Evolutionary conservation across 305 asterid genomes (phyloP), one percentile per base, ranked within the genome.

Genomic region (Ilex paraguariensis): DNA sequence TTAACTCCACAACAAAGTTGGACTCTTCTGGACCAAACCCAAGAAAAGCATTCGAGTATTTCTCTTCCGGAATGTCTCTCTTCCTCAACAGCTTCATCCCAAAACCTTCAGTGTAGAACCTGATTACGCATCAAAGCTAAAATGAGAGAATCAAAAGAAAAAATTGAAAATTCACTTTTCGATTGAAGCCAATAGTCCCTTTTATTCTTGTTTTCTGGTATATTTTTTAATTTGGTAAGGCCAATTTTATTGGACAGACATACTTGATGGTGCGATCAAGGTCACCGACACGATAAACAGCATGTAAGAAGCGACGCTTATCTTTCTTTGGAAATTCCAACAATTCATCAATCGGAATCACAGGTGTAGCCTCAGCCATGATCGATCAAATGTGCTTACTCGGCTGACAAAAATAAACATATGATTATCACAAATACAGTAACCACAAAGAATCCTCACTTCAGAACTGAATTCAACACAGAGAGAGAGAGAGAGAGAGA

Each of bases 11-110:
- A 65, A 81, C 96, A 69, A 93, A 93, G 73, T 93, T 82, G 51
- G 99, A 84, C 5, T 93, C 95, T 61, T 93, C 98, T 0, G 97
- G 81, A 64, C 97, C 98, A 82, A 89, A 92, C n/a, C 99, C 99
- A 57, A 93, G 97, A 73, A 93, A 93, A 64, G 99, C 99, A 75
- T 93, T 93, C 16, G 99, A 75, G 69, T 90, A 93, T 72, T 90
- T 86, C 74, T 93, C 99, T 52, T 86, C 96, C 0, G 94, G 97
- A 42, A 93, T 57, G 70, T 93, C 95, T 63, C 99, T 80, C 78
- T 90, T 77, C 87, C 99, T 83, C 83, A 93, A 68, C 13, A 93
- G 77, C 82, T 86, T 81, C 99, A 93, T 93, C 60, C 99, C 99
- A 63, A 90, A 73, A 54, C 92, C 82, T 69, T 90, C 97, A 0